These are phyloP conservation scores for Magnaporthiopsis incrustans DNA, from an alignment of 2,329 filamentous ascomycete species.

Conservation along the genomic window DNA sequence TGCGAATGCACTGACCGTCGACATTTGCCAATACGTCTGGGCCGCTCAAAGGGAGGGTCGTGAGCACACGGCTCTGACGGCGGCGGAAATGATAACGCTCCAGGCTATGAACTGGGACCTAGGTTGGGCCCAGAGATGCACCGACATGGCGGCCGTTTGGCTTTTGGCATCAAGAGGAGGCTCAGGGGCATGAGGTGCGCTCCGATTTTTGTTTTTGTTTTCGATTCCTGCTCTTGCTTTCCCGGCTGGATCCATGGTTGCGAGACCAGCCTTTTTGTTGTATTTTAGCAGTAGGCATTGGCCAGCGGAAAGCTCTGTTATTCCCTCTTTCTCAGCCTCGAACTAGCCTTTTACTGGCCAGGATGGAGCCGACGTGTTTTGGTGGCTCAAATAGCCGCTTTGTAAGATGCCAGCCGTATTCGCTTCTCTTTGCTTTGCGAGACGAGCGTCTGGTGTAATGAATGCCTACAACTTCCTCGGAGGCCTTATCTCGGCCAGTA, in stretches of 20 bases:
- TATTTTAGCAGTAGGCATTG: too few relatives aligned
- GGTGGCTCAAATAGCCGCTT: neutral
- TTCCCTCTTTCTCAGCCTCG: neutral
- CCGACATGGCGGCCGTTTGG: slow-evolving; percentile 2
- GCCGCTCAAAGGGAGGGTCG: slow-evolving; percentile 13
- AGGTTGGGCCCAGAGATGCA: slow-evolving; percentile 10
- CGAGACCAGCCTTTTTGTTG: neutral
- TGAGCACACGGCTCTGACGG: slow-evolving; percentile 10
- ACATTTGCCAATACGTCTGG: slow-evolving; percentile 14
- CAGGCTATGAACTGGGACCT: slow-evolving; percentile 15
- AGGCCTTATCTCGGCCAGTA: slow-evolving; percentile 7
- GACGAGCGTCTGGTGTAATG: neutral
- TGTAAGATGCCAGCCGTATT: neutral
- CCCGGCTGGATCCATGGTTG: too few relatives aligned
- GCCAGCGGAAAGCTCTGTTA: neutral
- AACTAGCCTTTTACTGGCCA: neutral
- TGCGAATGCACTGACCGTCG: slow-evolving; percentile 12
- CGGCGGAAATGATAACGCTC: slow-evolving; percentile 12
- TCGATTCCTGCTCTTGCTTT: neutral
- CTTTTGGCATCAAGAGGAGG: neutral
- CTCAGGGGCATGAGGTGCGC: neutral
- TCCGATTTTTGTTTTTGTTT: neutral
- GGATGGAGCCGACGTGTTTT: neutral
- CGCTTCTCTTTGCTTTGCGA: neutral
- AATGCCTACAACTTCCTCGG: neutral